Conservation (phyloP, 148 eudicot genomes). For the Vaccinium vitisidaea region DNA sequence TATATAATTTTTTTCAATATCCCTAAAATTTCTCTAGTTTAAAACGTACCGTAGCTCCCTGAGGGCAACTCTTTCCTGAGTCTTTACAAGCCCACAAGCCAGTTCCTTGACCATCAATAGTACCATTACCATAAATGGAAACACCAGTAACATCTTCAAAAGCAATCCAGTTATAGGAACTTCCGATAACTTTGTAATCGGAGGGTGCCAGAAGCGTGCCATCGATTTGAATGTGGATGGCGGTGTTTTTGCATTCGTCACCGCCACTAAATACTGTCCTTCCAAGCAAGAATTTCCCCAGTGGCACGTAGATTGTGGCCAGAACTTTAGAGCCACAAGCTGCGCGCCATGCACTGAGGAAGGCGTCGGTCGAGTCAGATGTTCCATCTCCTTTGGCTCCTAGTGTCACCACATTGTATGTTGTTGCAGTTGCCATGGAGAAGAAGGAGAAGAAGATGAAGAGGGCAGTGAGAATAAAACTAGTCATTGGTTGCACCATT, state of each 20-base stretch:
- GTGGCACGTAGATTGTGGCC: constrained; percentile 30
- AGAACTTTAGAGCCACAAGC: constrained; percentile 30
- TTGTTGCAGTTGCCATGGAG: neutral
- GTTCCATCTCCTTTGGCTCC: neutral
- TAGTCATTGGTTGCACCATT: neutral
- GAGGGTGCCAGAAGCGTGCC: constrained; percentile 43
- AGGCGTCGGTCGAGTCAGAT: neutral
- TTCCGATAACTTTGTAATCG: constrained; percentile 24
- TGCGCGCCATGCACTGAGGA: neutral
- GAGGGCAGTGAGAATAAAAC: neutral
- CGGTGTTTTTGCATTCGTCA: too few species aligned
- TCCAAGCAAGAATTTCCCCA: constrained; percentile 30
- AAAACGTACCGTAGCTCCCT: constrained; percentile 33
- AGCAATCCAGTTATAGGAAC: constrained; percentile 25
- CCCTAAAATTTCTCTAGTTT: too few species aligned
- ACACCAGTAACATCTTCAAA: constrained; percentile 34
- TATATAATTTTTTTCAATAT: too few species aligned
- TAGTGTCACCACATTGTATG: neutral
- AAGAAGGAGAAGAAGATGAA: neutral
- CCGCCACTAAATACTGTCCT: constrained; percentile 12
- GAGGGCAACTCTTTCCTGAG: constrained; percentile 15
- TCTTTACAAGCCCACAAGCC: constrained; percentile 22
- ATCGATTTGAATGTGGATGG: constrained; percentile 26
- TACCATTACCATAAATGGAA: constrained; percentile 31
- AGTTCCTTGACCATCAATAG: constrained; percentile 40